Base-by-base conservation (phyloP, 2,329 filamentous ascomycete genomes). In the Teratosphaeria nubilosa region DNA sequence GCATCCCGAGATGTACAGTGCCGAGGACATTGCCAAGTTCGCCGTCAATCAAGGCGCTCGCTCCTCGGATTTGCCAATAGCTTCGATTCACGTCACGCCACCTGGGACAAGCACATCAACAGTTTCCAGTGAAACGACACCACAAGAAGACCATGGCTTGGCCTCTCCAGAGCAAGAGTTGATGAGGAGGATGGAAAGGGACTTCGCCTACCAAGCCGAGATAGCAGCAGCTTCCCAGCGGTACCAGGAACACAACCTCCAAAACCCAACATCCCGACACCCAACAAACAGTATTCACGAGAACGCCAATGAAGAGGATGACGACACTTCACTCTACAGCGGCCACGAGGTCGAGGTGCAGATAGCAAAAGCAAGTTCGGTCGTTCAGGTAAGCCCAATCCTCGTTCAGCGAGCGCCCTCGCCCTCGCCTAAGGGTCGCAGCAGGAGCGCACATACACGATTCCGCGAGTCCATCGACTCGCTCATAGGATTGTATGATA, bases 1-100 rank as follows among this genome's bases (percentile, higher is more conserved):
- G 54, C 64, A 71, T 59, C 68, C 68, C 13, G 68, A 70, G 53
- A 58, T 70, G 63, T 71, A 67, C 60, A 62, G 62, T 11, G 54
- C 63, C 7, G 68, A 68, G 16, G 68, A 70, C 25, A 62, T 71
- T 10, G 62, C 65, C 9, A 70, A 68, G 57, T 65, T 61, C 54
- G 68, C 62, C 10, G 34, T 34, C n/a, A 53, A 25, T 24, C 20
- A 30, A 30, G 48, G 55, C 25, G 37, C 55, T 20, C 58, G 31
- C 22, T 57, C 61, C 2, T 56, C 58, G 6, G 32, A 54, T 11
- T 16, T n/a, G 34, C 34, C 34, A 14, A 11, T 5, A n/a, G 34
- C 13, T 41, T 41, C 34, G 20, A 22, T 20, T 10, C 20, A 48
- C n/a, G 20, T n/a, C 13, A 61, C 63, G 11, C 58, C 60, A 14